phyloP scores from a whole-genome alignment of 2,329 filamentous ascomycete species.

The Colletotrichum orbiculare region DNA sequence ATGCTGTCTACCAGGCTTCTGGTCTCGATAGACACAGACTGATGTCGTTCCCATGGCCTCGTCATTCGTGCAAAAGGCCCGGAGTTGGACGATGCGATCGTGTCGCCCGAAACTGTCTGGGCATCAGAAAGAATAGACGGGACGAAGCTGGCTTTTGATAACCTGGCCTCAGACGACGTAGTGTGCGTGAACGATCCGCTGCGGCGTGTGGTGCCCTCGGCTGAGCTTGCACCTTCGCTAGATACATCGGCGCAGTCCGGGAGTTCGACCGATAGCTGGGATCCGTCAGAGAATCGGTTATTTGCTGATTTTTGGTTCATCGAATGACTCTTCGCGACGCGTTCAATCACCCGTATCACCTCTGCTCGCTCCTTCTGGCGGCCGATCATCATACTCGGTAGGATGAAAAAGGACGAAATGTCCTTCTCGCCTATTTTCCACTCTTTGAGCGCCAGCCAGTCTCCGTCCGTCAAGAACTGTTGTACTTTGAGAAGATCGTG shows the following conservation, averaged over 20 bases:
- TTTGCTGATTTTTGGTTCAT: constrained; percentile 54
- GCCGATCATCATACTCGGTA: constrained; percentile 85
- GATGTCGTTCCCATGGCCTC: constrained; percentile 64
- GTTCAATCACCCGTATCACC: constrained; percentile 80
- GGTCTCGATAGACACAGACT: constrained; percentile 61
- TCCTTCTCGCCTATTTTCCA: constrained; percentile 86
- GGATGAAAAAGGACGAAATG: constrained; percentile 90
- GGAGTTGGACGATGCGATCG: constrained; percentile 59
- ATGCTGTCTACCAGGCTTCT: constrained; percentile 58
- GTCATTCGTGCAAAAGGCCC: constrained; percentile 49
- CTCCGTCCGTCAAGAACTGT: constrained; percentile 79
- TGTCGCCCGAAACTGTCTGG: constrained; percentile 56
- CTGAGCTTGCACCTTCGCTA: constrained; percentile 70
- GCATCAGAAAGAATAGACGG: constrained; percentile 55
- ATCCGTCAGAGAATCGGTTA: constrained; percentile 64
- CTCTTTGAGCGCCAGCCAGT: constrained; percentile 75
- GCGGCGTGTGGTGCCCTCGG: constrained; percentile 60
- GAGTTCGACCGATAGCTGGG: constrained; percentile 63
- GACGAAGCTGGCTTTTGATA: constrained; percentile 51
- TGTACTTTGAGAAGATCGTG: constrained; percentile 82
- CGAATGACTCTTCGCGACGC: constrained; percentile 74
- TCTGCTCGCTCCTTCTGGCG: constrained; percentile 77
- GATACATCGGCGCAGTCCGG: constrained; percentile 63
- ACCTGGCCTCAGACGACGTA: constrained; percentile 54
- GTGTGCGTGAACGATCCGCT: constrained; percentile 62